Evolutionary conservation across 2,329 filamentous ascomycete species (phyloP).

Genomic region (Diatrype stigma): DNA sequence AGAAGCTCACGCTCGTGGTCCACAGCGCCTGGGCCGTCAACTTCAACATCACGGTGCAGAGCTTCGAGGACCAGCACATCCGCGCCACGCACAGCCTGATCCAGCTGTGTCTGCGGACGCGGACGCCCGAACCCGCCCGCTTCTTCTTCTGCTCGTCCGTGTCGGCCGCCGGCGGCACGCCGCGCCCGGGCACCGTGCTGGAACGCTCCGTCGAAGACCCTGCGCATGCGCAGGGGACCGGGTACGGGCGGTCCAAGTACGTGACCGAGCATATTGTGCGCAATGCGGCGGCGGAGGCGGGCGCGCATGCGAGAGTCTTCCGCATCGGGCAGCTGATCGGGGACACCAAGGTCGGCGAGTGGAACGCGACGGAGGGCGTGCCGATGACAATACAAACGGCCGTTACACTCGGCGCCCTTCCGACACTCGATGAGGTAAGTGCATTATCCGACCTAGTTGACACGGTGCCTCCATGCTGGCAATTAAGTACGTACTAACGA

Average conservation of each 20-base stretch:
- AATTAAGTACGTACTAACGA: not conserved
- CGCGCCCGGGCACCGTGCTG: slow-evolving; percentile 28
- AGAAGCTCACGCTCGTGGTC: slow-evolving; percentile 38
- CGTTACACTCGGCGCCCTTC: slow-evolving; percentile 41
- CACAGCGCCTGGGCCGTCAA: slow-evolving; percentile 53
- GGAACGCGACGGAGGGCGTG: slow-evolving; percentile 47
- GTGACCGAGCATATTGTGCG: slow-evolving; percentile 43
- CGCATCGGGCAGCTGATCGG: slow-evolving; percentile 44
- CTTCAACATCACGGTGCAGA: slow-evolving; percentile 45
- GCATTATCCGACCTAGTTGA: not conserved
- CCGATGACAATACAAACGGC: slow-evolving; percentile 45
- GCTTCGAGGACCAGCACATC: slow-evolving; percentile 44
- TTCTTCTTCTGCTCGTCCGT: slow-evolving; percentile 44
- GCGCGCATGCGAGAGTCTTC: slow-evolving; percentile 32
- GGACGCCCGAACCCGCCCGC: slow-evolving; percentile 28
- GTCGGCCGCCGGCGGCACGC: slow-evolving; percentile 35
- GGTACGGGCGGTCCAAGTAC: slow-evolving; percentile 47
- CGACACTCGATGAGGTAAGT: slow-evolving; percentile 35
- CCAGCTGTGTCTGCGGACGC: slow-evolving; percentile 32
- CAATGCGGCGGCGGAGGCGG: slow-evolving; percentile 24
- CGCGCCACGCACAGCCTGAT: slow-evolving; percentile 42
- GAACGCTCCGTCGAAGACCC: slow-evolving; percentile 34
- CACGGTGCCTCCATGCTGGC: slow-evolving; percentile 1
- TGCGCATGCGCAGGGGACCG: slow-evolving; percentile 42
- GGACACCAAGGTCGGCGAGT: slow-evolving; percentile 40